Conservation (phyloP, 2,329 filamentous ascomycete genomes). For the Daldinia sp. region DNA sequence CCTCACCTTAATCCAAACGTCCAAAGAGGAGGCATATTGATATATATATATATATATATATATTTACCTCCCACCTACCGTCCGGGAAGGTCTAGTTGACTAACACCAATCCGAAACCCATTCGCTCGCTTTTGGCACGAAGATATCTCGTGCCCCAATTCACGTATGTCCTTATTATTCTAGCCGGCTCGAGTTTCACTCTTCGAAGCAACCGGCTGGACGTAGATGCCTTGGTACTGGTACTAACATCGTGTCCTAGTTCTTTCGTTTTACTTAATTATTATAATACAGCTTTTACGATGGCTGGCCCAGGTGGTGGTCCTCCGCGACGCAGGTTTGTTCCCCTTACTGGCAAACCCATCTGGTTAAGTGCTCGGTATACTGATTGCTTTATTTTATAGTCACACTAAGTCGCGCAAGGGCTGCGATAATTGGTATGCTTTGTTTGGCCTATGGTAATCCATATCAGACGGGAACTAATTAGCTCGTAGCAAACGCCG, state of each 20-base stretch:
- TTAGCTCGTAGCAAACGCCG: constrained; percentile 73
- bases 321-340: constrained; percentile 76
- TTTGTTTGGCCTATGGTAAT: constrained; percentile 37
- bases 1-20: constrained; percentile 28
- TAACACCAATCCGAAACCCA: constrained; percentile 34
- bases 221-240: constrained; percentile 19
- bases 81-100: constrained; percentile 38
- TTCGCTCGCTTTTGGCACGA: constrained; percentile 47
- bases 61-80: constrained; percentile 30
- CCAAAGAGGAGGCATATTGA: constrained; percentile 31
- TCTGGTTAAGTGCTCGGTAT: not conserved
- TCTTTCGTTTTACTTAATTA: constrained; percentile 48
- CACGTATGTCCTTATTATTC: constrained; percentile 36
- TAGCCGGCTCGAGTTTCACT: constrained; percentile 11
- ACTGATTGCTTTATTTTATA: constrained; percentile 53
- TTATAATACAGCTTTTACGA: constrained; percentile 56
- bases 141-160: constrained; percentile 41
- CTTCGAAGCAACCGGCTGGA: constrained; percentile 8
- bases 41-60: constrained; percentile 10
- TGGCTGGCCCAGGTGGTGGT: constrained; percentile 95
- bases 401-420: constrained; percentile 98
- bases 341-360: constrained; percentile 20
- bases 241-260: constrained; percentile 45
- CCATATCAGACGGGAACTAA: constrained; percentile 24
- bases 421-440: constrained; percentile 89